A percentile compares a stretch with the other conserved stretches of the same genome.
Evolutionary conservation across 495 filamentous ascomycete species (phyloP).

Genomic region (Ramalina peruviana): DNA sequence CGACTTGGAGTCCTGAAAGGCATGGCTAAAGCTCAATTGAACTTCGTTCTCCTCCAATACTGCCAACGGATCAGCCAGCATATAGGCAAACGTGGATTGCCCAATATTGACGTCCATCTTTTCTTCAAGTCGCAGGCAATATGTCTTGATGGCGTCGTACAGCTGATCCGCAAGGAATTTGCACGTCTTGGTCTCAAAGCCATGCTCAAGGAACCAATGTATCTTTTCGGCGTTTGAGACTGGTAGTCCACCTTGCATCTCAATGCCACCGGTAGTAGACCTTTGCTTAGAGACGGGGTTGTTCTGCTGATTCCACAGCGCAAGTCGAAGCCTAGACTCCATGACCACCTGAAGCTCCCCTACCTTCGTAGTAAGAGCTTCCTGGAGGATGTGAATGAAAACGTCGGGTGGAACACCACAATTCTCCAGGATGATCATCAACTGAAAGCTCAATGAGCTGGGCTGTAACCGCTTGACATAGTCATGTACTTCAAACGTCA

Average conservation of each 20-base stretch:
- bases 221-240: slow-evolving; percentile 34
- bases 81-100: slow-evolving; percentile 64
- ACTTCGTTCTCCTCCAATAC: slow-evolving; percentile 62
- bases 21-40: slow-evolving; percentile 64
- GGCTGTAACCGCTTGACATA: slow-evolving; percentile 47
- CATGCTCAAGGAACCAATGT: slow-evolving; percentile 43
- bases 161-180: slow-evolving; percentile 45
- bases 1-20: slow-evolving; percentile 38
- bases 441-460: slow-evolving; percentile 59
- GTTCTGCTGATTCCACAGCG: slow-evolving; percentile 40
- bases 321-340: slow-evolving; percentile 32
- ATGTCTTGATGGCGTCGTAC: slow-evolving; percentile 34
- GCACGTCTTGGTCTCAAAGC: slow-evolving; percentile 49
- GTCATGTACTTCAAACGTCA: slow-evolving; percentile 63
- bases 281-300: slow-evolving; percentile 14
- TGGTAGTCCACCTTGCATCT: slow-evolving; percentile 41
- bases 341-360: slow-evolving; percentile 44
- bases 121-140: slow-evolving; percentile 41
- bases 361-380: slow-evolving; percentile 46
- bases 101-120: slow-evolving; percentile 59
- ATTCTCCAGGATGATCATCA: slow-evolving; percentile 63
- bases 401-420: slow-evolving; percentile 35
- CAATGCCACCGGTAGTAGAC: slow-evolving; percentile 16
- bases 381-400: slow-evolving; percentile 41
- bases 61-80: slow-evolving; percentile 65